Evolutionary conservation across 768 basidiomycete genomes (phyloP).

Genomic region (Rhodosporidiobolus sp.): DNA sequence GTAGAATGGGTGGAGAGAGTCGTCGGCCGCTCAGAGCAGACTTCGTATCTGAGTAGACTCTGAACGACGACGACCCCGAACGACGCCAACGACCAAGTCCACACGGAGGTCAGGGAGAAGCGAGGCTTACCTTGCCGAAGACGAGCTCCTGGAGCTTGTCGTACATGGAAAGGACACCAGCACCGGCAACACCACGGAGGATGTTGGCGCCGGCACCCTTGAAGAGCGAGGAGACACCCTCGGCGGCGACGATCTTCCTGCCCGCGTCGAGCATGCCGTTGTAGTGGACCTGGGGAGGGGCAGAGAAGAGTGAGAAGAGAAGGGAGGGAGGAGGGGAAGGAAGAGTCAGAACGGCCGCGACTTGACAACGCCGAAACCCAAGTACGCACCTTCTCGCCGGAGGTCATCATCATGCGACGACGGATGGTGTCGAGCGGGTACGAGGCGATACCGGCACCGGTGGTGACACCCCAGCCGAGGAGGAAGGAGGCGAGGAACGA

Average conservation of each 20-base stretch:
- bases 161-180: slow-evolving; percentile 84
- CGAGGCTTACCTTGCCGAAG: slow-evolving; percentile 41
- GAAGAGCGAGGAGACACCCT: slow-evolving; percentile 93
- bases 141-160: slow-evolving; percentile 87
- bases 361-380: no score
- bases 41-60: no score
- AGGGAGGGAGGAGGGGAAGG: not conserved
- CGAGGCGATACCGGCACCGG: slow-evolving; percentile 98
- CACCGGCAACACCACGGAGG: slow-evolving; percentile 96
- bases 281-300: slow-evolving; percentile 71
- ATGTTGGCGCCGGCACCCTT: slow-evolving; percentile 68
- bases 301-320: not conserved
- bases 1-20: no score
- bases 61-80: no score
- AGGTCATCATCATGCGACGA: slow-evolving; percentile 99
- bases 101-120: no score
- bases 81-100: no score
- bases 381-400: slow-evolving; percentile 63
- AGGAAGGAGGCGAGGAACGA: slow-evolving; percentile 86
- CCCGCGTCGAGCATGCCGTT: slow-evolving; percentile 98
- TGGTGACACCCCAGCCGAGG: slow-evolving; percentile 71
- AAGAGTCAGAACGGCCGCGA: not conserved
- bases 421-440: slow-evolving; percentile 57
- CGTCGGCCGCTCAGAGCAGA: no score
- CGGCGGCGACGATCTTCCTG: slow-evolving; percentile 89